A percentile compares a stretch with the other conserved stretches of the same genome.
These are phyloP conservation scores for Selenicereus undatus DNA, from an alignment of 148 eudicot species.

Conservation along the genomic window DNA sequence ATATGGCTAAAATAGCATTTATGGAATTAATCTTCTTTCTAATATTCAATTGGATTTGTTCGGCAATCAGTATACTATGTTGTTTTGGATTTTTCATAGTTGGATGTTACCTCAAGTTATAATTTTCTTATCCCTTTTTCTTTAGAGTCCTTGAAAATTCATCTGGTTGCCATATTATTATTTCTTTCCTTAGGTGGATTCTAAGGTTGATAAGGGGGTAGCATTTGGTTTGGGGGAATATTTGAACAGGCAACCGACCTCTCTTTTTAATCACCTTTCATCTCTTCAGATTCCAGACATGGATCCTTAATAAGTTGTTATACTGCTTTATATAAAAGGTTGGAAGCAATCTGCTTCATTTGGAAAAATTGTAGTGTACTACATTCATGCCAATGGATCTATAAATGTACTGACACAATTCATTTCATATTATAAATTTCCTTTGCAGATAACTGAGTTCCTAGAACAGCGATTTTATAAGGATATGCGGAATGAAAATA, in stretches of 20 bases:
- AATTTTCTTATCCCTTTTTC: neutral
- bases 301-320: neutral
- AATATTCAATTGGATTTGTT: too few species aligned
- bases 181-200: neutral
- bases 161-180: neutral
- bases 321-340: neutral
- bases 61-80: neutral
- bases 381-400: neutral
- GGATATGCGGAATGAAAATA: slow-evolving; percentile 68
- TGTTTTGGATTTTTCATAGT: neutral
- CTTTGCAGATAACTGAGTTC: slow-evolving; percentile 66
- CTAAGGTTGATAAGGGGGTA: neutral
- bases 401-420: neutral
- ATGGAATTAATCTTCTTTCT: neutral
- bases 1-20: neutral
- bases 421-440: slow-evolving; percentile 7
- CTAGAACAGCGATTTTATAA: slow-evolving; percentile 83
- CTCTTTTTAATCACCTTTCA: neutral
- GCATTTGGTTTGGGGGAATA: neutral
- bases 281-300: neutral
- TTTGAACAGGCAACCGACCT: neutral
- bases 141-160: neutral
- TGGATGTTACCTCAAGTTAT: neutral
- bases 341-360: neutral
- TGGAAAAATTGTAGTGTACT: neutral